Evolutionary conservation across 2,329 filamentous ascomycete species (phyloP).

Genomic region (Fusarium redolens): DNA sequence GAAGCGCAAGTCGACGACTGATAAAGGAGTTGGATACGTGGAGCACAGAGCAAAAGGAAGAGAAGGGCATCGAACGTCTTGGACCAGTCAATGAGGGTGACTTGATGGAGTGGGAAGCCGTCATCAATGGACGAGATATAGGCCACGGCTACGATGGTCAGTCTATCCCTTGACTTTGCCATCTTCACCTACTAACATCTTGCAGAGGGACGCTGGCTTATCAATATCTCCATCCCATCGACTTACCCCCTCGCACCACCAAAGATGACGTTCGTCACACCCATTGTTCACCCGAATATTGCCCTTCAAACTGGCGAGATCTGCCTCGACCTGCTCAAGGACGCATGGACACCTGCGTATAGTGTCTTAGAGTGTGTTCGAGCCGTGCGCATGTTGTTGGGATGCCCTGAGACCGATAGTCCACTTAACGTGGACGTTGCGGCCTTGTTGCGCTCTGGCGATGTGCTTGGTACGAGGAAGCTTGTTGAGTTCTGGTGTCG

Average conservation of each 20-base stretch:
- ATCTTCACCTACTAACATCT: background rate
- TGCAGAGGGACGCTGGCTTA: conserved; percentile 81
- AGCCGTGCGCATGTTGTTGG: conserved; percentile 74
- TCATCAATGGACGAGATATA: conserved; percentile 68
- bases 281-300: conserved; percentile 86
- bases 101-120: conserved; percentile 68
- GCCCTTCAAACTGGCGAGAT: conserved; percentile 82
- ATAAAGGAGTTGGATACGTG: conserved; percentile 68
- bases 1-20: conserved; percentile 66
- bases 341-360: conserved; percentile 87
- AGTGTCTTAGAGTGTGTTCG: conserved; percentile 80
- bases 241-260: conserved; percentile 86
- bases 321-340: conserved; percentile 86
- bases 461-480: conserved; percentile 73
- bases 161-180: background rate
- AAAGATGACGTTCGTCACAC: conserved; percentile 82
- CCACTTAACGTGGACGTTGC: conserved; percentile 85
- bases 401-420: conserved; percentile 75
- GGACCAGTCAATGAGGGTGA: conserved; percentile 66
- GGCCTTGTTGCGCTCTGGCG: conserved; percentile 74
- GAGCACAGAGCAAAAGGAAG: conserved; percentile 60
- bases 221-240: conserved; percentile 79
- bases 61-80: conserved; percentile 68
- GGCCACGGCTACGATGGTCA: conserved; percentile 68
- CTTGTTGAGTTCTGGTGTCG: conserved; percentile 78